A percentile compares a stretch with the other conserved stretches of the same genome.
Evolutionary conservation across 352 stramenopile genomes (phyloP).

Genomic region (Achlya hypogyna): DNA sequence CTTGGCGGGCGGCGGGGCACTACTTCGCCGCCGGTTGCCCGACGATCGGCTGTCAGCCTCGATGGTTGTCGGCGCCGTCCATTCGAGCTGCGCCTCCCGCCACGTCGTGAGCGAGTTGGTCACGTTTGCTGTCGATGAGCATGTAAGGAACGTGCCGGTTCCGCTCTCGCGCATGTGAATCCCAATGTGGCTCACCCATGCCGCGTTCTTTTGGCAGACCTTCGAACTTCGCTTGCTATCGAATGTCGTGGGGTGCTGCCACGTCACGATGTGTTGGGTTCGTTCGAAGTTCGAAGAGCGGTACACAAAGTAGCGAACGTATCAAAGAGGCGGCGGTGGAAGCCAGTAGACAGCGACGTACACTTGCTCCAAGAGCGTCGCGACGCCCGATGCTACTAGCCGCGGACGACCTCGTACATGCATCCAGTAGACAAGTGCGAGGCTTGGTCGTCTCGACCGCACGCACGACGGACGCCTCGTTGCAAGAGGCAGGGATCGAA

Average conservation of each 20-base stretch:
- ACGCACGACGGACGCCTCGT: no score
- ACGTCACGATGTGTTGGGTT: not conserved
- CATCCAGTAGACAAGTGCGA: no score
- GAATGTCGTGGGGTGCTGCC: not conserved
- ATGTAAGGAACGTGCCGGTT: not conserved
- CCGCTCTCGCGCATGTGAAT: constrained; percentile 4
- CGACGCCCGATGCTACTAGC: no score
- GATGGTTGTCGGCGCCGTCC: not conserved
- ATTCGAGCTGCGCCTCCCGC: not conserved
- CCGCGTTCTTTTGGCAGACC: not conserved
- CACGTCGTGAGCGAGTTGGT: not conserved
- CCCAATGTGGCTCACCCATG: not conserved
- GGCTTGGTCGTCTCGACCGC: no score
- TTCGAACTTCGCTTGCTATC: not conserved
- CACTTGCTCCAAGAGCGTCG: no score
- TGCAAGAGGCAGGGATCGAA: no score
- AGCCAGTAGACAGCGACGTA: not conserved
- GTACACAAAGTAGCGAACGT: not conserved
- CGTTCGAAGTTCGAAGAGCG: not conserved
- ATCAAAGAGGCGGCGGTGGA: no score
- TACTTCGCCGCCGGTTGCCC: no score
- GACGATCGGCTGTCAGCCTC: not conserved
- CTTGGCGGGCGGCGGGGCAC: no score
- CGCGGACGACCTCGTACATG: no score
- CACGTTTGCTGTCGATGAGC: not conserved